Evolutionary conservation across 164 flowering plant genomes (phyloP).

Genomic region (Vitis labrusca): DNA sequence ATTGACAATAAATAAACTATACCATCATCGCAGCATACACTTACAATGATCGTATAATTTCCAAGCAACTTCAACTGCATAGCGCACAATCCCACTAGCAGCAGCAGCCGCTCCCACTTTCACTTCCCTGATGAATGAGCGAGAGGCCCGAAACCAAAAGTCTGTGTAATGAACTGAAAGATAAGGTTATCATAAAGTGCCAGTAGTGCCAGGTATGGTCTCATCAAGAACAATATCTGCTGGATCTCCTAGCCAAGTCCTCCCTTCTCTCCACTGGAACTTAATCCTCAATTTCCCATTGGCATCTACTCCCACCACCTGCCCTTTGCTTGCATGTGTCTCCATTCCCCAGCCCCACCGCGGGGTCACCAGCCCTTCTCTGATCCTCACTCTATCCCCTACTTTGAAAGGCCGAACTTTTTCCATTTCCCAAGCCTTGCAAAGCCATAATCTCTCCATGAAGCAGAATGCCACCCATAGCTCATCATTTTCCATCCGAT

Average conservation of each 20-base stretch:
- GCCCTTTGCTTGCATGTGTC: slow-evolving; percentile 87
- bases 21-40: neutral
- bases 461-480: slow-evolving; percentile 94
- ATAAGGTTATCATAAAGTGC: slow-evolving; percentile 4
- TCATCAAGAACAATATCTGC: slow-evolving; percentile 86
- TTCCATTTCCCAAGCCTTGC: slow-evolving; percentile 81
- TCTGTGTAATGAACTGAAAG: slow-evolving; percentile 2
- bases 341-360: slow-evolving; percentile 99
- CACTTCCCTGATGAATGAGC: neutral
- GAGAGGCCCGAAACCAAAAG: slow-evolving; percentile 6
- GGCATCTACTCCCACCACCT: slow-evolving; percentile 91
- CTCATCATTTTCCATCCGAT: slow-evolving; percentile 74
- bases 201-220: slow-evolving; percentile 1
- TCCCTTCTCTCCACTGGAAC: slow-evolving; percentile 92
- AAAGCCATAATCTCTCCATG: slow-evolving; percentile 86
- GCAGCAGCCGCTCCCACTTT: neutral
- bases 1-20: slow-evolving; percentile 8
- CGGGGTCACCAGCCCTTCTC: slow-evolving; percentile 74
- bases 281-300: slow-evolving; percentile 88
- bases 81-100: neutral
- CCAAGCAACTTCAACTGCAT: neutral
- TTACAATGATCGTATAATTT: neutral
- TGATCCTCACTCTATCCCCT: slow-evolving; percentile 85
- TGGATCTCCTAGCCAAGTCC: slow-evolving; percentile 96
- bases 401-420: slow-evolving; percentile 66